Evolutionary conservation across 768 basidiomycete species (phyloP).

Genomic region (Arthromyces matolae): DNA sequence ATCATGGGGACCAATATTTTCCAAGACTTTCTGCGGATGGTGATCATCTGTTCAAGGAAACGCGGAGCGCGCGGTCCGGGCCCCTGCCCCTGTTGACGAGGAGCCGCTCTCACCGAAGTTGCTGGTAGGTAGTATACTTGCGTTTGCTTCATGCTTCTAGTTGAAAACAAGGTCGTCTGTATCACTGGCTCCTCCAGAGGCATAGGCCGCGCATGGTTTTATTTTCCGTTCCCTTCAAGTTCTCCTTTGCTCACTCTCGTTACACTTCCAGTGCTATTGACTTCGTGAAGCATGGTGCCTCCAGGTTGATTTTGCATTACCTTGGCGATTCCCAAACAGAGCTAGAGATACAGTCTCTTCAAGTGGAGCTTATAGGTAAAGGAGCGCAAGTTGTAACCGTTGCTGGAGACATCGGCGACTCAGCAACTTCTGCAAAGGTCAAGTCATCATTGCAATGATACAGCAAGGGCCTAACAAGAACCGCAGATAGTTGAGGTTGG

Average conservation of each 20-base stretch:
- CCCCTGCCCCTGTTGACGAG: neutral
- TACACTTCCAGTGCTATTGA: conserved; percentile 44
- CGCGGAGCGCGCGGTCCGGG: conserved; percentile 2
- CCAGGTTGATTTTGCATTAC: conserved; percentile 63
- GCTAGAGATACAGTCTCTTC: conserved; percentile 43
- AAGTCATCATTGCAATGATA: conserved; percentile 3
- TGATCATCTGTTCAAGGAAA: neutral
- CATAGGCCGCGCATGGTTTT: conserved; percentile 63
- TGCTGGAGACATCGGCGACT: conserved; percentile 62
- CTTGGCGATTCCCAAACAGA: conserved; percentile 55
- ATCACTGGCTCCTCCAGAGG: conserved; percentile 75
- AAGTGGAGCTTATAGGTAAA: conserved; percentile 39
- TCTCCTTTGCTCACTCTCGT: neutral
- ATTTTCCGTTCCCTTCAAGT: neutral
- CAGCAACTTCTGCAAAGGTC: conserved; percentile 54
- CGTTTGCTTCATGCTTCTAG: conserved; percentile 33
- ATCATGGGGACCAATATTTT: conserved; percentile 8
- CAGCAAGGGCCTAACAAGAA: neutral
- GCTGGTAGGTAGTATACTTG: neutral
- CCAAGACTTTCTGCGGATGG: neutral
- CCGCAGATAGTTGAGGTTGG: conserved; percentile 60
- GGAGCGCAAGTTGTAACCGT: conserved; percentile 44
- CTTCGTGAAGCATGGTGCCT: conserved; percentile 61
- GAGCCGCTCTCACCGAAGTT: neutral
- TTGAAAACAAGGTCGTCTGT: conserved; percentile 55